Evolutionary conservation across 148 eudicot species (phyloP).

Genomic region (Linanthus parryae): DNA sequence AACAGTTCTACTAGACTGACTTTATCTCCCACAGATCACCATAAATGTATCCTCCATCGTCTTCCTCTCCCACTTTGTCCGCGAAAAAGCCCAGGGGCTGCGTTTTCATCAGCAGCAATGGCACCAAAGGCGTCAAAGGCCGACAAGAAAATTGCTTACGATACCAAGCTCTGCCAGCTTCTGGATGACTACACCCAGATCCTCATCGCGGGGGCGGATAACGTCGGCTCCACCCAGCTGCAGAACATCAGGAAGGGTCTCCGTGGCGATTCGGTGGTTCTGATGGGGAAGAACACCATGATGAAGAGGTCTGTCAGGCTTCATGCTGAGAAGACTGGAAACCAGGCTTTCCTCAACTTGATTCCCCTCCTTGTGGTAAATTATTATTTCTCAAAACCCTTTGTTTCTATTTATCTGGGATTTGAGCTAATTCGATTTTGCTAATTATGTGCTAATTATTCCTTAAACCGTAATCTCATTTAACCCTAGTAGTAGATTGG

Average conservation of each 20-base stretch:
- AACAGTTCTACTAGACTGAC: too few species aligned
- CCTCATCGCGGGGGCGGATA: constrained; percentile 30
- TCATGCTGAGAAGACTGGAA: constrained; percentile 22
- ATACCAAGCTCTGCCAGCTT: constrained; percentile 28
- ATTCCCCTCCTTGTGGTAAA: constrained; percentile 29
- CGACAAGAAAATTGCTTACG: constrained; percentile 35
- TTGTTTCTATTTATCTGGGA: not conserved
- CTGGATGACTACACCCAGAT: constrained; percentile 38
- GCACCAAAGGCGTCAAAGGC: constrained; percentile 24
- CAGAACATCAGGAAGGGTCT: constrained; percentile 30
- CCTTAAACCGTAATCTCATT: too few species aligned
- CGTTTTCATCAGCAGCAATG: constrained; percentile 16
- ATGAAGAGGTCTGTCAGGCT: constrained; percentile 16
- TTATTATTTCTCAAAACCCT: not conserved
- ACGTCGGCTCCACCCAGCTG: constrained; percentile 11
- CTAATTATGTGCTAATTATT: not conserved
- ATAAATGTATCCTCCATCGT: too few species aligned
- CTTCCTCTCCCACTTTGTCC: too few species aligned
- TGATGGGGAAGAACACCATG: constrained; percentile 15
- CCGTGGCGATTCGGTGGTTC: constrained; percentile 3
- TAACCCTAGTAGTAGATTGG: too few species aligned
- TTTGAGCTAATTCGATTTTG: not conserved
- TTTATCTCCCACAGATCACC: too few species aligned
- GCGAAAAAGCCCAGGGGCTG: too few species aligned
- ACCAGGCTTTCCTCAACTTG: constrained; percentile 6